Percentiles rank a stretch among this genome's conserved stretches.
These are phyloP conservation scores for Crataegus laevigata DNA, from an alignment of 306 rosid species.

Conservation along the genomic window DNA sequence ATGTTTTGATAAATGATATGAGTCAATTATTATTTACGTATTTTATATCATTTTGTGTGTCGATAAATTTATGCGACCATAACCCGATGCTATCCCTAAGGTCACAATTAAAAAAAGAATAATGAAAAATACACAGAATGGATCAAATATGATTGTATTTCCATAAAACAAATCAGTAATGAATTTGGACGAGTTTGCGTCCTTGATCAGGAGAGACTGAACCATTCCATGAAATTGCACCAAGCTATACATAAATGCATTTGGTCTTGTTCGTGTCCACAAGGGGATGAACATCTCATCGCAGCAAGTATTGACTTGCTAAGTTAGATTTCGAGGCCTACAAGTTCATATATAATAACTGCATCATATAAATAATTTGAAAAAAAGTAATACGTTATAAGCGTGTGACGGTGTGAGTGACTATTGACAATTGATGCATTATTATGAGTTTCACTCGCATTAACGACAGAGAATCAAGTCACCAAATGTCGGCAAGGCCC, in stretches of 20 bases:
- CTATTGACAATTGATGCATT: neutral
- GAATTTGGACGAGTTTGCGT: neutral
- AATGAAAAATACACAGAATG: neutral
- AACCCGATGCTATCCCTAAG: neutral
- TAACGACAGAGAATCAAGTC: neutral
- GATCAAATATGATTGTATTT: neutral
- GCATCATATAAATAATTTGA: neutral
- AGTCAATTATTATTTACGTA: no score
- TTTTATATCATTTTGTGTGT: no score
- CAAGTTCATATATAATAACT: neutral
- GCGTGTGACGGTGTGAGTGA: neutral
- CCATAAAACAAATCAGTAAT: neutral
- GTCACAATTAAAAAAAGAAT: neutral
- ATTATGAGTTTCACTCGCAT: neutral
- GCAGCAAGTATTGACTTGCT: neutral
- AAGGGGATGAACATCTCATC: neutral
- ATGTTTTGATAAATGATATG: no score
- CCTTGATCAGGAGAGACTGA: neutral
- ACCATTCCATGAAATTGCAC: neutral
- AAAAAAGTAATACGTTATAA: no score
- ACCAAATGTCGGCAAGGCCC: neutral
- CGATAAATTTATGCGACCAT: neutral
- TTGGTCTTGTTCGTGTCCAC: conserved; percentile 2
- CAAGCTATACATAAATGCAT: neutral
- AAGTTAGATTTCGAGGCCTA: neutral